phyloP scores from a whole-genome alignment of 1,284 basidiomycete species.

The Apiotrichum veenhuisii region DNA sequence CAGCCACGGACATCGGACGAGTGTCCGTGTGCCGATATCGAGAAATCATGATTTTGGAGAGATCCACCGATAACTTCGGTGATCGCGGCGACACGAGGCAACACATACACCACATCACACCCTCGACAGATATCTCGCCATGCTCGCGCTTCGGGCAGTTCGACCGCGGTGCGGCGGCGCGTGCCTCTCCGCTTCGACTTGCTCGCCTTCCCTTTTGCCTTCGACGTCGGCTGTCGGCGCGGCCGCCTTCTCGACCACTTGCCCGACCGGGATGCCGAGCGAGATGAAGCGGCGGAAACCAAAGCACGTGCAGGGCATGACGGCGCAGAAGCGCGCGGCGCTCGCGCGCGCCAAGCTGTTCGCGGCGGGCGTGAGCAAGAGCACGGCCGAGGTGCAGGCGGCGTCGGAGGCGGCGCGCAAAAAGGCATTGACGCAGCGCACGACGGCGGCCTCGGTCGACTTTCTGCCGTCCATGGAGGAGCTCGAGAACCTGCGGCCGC shows the following conservation, averaged over 20 bases:
- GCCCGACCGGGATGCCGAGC: not conserved
- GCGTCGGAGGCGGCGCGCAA: not conserved
- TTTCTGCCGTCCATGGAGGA: not conserved
- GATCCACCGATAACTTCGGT: no score
- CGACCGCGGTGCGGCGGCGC: not conserved
- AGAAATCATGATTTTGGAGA: no score
- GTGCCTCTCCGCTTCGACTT: not conserved
- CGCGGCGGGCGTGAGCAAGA: not conserved
- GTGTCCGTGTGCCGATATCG: no score
- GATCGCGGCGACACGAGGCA: no score
- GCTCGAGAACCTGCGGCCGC: not conserved
- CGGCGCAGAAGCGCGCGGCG: not conserved
- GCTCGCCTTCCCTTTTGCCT: not conserved
- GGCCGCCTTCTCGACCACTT: not conserved
- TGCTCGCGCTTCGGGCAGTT: not conserved
- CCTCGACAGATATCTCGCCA: not conserved
- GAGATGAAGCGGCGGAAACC: not conserved
- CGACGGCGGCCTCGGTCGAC: not conserved
- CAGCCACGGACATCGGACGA: no score
- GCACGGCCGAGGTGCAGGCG: not conserved
- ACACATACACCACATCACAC: not conserved
- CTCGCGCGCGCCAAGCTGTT: not conserved
- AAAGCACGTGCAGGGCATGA: not conserved
- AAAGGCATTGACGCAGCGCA: no score
- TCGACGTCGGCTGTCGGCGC: not conserved